Base-by-base conservation (phyloP, 2,329 filamentous ascomycete genomes). In the Botrytis squamosa region DNA sequence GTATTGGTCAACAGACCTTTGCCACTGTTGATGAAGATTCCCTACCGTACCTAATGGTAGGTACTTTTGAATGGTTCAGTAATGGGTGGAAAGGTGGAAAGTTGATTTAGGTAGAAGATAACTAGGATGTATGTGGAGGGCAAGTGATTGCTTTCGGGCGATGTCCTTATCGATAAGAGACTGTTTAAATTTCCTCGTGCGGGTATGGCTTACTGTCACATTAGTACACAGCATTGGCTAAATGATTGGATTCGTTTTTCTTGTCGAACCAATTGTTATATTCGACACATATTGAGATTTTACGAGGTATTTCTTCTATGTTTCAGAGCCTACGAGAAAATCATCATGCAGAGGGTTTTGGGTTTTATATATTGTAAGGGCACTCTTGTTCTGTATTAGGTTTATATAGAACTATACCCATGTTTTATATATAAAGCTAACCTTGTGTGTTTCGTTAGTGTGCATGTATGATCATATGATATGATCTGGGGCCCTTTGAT, bases 151-250 rank as follows among this genome's bases (percentile, higher is more conserved):
- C 18, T 42, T 44, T 18, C 29, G 63, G 42, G 40, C 40, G 16
- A 49, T n/a, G 22, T 49, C 36, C 71, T 72, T 72, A 72, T 72
- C 71, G 71, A 73, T 73, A 73, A 73, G 71, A 60, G 9, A 42
- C 49, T 59, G 33, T 33, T 33, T 33, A 49, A 59, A 33, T 33
- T 29, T 33, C 46, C 60, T 46, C 22, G 44, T 52, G 44, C 18
- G 18, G 42, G 18, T 36, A 62, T 59, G 55, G 38, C 49, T 70
- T 70, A 63, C 68, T 33, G 33, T 33, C 33, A 33, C 33, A 33
- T 33, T 33, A 33, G 33, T 33, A 33, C 33, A 20, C 29, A 12
- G 64, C 44, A 67, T 36, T 60, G 29, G n/a, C 67, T 59, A 8
- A 38, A 70, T 70, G 52, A 46, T 70, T 60, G 10, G 9, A 40